phyloP scores from a whole-genome alignment of 2,329 filamentous ascomycete genomes.

The Penicillium frequentans region DNA sequence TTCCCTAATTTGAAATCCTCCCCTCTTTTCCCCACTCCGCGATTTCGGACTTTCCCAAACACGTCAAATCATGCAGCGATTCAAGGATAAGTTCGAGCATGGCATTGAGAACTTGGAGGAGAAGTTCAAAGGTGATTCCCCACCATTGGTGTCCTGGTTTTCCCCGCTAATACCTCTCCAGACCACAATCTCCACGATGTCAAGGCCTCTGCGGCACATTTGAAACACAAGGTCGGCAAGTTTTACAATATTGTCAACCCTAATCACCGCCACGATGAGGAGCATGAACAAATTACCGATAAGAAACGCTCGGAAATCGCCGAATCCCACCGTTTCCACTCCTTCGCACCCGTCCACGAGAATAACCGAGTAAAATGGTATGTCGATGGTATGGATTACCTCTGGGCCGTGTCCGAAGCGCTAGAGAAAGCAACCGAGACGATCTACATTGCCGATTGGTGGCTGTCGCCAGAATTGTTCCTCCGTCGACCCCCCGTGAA shows the following conservation, averaged over 20 bases:
- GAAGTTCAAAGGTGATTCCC: slow-evolving; percentile 26
- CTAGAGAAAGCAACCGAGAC: slow-evolving; percentile 88
- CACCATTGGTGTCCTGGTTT: not conserved
- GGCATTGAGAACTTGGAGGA: slow-evolving; percentile 24
- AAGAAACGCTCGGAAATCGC: slow-evolving; percentile 71
- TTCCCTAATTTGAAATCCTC: not conserved
- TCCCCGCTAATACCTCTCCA: slow-evolving; percentile 10
- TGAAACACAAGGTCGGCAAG: slow-evolving; percentile 65
- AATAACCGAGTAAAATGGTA: slow-evolving; percentile 95
- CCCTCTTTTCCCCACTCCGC: slow-evolving; percentile 3
- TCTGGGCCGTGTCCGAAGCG: slow-evolving; percentile 87
- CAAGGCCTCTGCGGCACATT: slow-evolving; percentile 56
- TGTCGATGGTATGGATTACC: slow-evolving; percentile 92
- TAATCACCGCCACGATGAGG: slow-evolving; percentile 91
- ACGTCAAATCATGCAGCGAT: slow-evolving; percentile 23
- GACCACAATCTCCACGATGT: slow-evolving; percentile 40
- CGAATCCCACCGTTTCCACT: slow-evolving; percentile 79
- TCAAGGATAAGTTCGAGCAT: slow-evolving; percentile 24
- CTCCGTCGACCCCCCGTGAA: slow-evolving; percentile 78
- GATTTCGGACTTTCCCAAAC: not conserved
- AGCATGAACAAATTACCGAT: slow-evolving; percentile 82
- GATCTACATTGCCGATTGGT: slow-evolving; percentile 97
- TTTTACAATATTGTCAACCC: slow-evolving; percentile 71
- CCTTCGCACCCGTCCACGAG: slow-evolving; percentile 83
- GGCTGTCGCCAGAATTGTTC: slow-evolving; percentile 87